phyloP scores from a whole-genome alignment of 768 basidiomycete genomes.

The Lentinula boryana region DNA sequence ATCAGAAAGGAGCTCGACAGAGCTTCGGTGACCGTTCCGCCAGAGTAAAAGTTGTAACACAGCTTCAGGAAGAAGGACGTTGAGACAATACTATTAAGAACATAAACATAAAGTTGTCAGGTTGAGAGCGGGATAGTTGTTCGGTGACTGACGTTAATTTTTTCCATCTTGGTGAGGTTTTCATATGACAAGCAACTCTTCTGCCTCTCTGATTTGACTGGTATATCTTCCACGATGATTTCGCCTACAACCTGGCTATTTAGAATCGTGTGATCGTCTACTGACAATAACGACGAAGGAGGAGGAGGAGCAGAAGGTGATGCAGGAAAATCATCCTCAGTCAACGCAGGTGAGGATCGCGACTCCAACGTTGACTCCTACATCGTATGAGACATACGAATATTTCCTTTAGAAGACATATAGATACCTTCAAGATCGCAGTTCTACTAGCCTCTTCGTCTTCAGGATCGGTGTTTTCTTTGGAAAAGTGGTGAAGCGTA shows the following conservation, averaged over 20 bases:
- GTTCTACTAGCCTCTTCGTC: not conserved
- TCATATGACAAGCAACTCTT: constrained; percentile 38
- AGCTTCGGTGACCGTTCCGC: constrained; percentile 55
- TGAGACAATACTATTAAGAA: constrained; percentile 54
- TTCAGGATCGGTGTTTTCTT: not conserved
- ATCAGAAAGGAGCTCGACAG: constrained; percentile 38
- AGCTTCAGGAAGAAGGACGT: constrained; percentile 67
- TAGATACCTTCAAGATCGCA: not conserved
- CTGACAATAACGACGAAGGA: constrained; percentile 5
- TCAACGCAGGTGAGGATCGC: constrained; percentile 5
- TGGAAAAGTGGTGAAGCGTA: not conserved
- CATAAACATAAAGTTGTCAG: constrained; percentile 2
- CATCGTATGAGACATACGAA: not conserved
- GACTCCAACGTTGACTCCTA: not conserved
- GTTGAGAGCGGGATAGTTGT: not conserved
- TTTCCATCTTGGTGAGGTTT: constrained; percentile 36
- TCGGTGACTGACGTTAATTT: constrained; percentile 39
- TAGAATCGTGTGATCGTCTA: not conserved
- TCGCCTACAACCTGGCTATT: not conserved
- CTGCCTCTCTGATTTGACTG: constrained; percentile 14
- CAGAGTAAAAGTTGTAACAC: constrained; percentile 71
- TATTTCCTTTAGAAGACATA: not conserved
- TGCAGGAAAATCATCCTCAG: not conserved
- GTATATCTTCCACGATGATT: not conserved
- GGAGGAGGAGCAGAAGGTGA: constrained; percentile 10